Percentiles rank a stretch among this genome's conserved stretches.
Evolutionary conservation across 495 filamentous ascomycete genomes (phyloP).

Genomic region (Schizothecium vesticola): DNA sequence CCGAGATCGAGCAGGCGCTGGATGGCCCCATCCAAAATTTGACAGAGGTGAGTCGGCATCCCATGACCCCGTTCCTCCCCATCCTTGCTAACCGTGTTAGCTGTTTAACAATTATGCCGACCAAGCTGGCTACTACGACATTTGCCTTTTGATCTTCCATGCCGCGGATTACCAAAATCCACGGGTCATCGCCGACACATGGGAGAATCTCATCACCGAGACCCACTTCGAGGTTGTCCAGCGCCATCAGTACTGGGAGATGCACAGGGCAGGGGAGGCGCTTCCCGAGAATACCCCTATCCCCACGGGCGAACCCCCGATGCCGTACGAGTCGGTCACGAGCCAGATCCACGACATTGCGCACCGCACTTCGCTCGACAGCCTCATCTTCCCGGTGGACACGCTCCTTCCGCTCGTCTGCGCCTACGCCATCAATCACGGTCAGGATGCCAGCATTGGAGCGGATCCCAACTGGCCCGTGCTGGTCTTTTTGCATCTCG

Average conservation of each 20-base stretch:
- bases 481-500: conserved; percentile 70
- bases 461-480: conserved; percentile 69
- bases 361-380: conserved; percentile 63
- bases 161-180: conserved; percentile 80
- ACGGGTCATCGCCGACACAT: conserved; percentile 73
- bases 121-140: conserved; percentile 81
- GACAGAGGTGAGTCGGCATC: conserved; percentile 56
- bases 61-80: neutral
- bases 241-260: conserved; percentile 37
- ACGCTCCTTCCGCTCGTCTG: conserved; percentile 65
- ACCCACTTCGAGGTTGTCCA: conserved; percentile 58
- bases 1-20: conserved; percentile 57
- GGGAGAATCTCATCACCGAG: conserved; percentile 72
- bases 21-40: conserved; percentile 69
- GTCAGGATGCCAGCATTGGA: conserved; percentile 56
- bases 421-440: conserved; percentile 66
- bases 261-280: conserved; percentile 12
- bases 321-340: conserved; percentile 75
- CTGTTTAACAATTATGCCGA: conserved; percentile 90
- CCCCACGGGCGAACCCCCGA: conserved; percentile 29
- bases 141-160: conserved; percentile 87
- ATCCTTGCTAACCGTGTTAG: conserved; percentile 40
- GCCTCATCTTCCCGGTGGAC: conserved; percentile 66
- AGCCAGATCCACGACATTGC: conserved; percentile 71
- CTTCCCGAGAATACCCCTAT: conserved; percentile 11